These are phyloP conservation scores for Stephania japonica DNA, from an alignment of 164 flowering plant genomes.

Conservation along the genomic window DNA sequence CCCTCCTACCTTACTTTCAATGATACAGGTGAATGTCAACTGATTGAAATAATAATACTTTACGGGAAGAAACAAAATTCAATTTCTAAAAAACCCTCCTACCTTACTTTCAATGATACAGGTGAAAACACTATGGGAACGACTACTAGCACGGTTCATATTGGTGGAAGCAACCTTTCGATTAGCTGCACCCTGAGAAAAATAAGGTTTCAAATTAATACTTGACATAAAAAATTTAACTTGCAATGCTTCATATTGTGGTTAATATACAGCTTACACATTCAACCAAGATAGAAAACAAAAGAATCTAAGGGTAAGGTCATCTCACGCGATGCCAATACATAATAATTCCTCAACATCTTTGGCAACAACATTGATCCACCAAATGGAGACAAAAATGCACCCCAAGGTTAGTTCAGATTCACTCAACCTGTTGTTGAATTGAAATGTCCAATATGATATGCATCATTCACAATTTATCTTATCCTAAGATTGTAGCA, in stretches of 20 bases:
- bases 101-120: slow-evolving; percentile 91
- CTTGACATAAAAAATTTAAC: not conserved
- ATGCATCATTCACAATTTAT: not conserved
- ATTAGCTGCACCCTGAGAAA: slow-evolving; percentile 85
- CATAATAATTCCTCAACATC: not conserved
- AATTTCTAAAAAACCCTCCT: slow-evolving; percentile 6
- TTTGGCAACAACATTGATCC: not conserved
- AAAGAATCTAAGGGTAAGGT: too few relatives aligned
- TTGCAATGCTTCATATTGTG: not conserved
- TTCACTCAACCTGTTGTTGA: not conserved
- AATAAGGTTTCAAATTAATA: not conserved
- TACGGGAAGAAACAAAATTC: not conserved
- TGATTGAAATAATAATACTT: not conserved
- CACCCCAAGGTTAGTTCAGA: not conserved
- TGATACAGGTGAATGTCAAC: slow-evolving; percentile 58
- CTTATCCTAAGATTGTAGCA: not conserved
- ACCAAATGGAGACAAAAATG: not conserved
- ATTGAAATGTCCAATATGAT: too few relatives aligned
- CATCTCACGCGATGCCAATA: not conserved
- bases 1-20: slow-evolving; percentile 76
- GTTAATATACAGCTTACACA: too few relatives aligned
- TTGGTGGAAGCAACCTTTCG: slow-evolving; percentile 98
- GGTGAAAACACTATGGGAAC: slow-evolving; percentile 97
- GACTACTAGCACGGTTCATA: slow-evolving; percentile 98
- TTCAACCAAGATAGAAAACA: not conserved